These are phyloP conservation scores for Cercophora scortea DNA, from an alignment of 495 filamentous ascomycete species.

Conservation along the genomic window DNA sequence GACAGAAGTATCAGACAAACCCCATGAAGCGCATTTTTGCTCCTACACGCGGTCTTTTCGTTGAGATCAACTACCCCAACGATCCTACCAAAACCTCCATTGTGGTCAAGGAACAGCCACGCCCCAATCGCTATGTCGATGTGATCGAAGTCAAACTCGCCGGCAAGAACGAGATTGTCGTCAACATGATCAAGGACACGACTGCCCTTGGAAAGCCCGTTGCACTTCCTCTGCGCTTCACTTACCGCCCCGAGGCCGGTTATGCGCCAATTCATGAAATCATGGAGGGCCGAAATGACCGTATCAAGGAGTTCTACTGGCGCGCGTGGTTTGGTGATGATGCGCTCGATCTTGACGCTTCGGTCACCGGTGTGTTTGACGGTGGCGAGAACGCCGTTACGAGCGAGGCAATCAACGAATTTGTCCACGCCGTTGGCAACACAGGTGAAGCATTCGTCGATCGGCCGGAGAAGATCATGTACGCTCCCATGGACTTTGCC, in stretches of 20 bases:
- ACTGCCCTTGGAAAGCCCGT: slow-evolving; percentile 73
- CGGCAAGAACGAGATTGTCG: slow-evolving; percentile 66
- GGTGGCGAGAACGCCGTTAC: slow-evolving; percentile 83
- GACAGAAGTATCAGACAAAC: slow-evolving; percentile 93
- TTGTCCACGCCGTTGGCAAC: slow-evolving; percentile 96
- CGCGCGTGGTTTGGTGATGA: slow-evolving; percentile 92
- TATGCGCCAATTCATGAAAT: slow-evolving; percentile 94
- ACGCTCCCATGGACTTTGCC: slow-evolving; percentile 97
- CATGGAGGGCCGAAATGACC: slow-evolving; percentile 88
- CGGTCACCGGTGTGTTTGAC: slow-evolving; percentile 78
- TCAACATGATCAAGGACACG: slow-evolving; percentile 84
- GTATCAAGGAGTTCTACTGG: slow-evolving; percentile 98
- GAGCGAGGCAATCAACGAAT: slow-evolving; percentile 88
- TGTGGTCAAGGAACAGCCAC: slow-evolving; percentile 58
- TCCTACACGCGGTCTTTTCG: slow-evolving; percentile 74
- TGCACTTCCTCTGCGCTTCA: slow-evolving; percentile 75
- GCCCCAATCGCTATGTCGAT: slow-evolving; percentile 59
- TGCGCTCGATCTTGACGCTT: slow-evolving; percentile 69
- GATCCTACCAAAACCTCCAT: slow-evolving; percentile 74
- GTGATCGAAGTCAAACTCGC: slow-evolving; percentile 77
- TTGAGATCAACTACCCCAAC: slow-evolving; percentile 75
- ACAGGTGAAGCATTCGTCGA: slow-evolving; percentile 98
- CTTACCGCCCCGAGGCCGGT: slow-evolving; percentile 85
- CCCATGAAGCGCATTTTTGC: slow-evolving; percentile 86
- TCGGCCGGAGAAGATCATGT: slow-evolving; percentile 87